Conservation (phyloP, 1,139 yeast species). For the Nematodospora anomalae region DNA sequence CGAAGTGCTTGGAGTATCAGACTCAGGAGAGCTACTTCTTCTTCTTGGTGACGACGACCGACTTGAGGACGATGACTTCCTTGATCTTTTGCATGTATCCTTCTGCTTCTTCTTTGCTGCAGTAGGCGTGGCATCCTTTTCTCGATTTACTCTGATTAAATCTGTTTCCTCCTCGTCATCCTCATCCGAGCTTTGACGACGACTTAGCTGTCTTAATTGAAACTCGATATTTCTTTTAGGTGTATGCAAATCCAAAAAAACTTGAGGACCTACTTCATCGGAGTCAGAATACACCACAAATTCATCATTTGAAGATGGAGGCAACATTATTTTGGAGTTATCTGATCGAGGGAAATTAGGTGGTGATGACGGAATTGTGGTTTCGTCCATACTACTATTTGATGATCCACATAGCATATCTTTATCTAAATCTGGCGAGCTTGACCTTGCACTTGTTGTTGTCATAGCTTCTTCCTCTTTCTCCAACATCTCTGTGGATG, state of each 20-base stretch:
- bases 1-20: constrained; percentile 19
- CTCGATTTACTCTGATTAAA: background rate
- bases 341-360: constrained; percentile 24
- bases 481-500: background rate
- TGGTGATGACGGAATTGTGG: constrained; percentile 11
- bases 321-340: constrained; percentile 1
- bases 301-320: constrained; percentile 24
- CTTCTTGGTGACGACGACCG: constrained; percentile 5
- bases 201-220: constrained; percentile 7
- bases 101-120: background rate
- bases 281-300: constrained; percentile 40
- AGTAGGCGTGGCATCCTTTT: background rate
- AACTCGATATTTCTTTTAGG: constrained; percentile 9
- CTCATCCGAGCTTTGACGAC: constrained; percentile 12
- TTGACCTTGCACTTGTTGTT: constrained; percentile 2
- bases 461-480: too few relatives aligned
- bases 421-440: constrained; percentile 3
- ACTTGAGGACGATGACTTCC: constrained; percentile 5
- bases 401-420: constrained; percentile 5
- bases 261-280: constrained; percentile 35
- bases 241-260: constrained; percentile 25
- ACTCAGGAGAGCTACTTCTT: constrained; percentile 17
- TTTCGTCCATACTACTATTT: constrained; percentile 8
- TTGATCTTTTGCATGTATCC: constrained; percentile 1
- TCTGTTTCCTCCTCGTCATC: constrained; percentile 7